Base-by-base conservation (phyloP, 2,329 filamentous ascomycete species). In the Ceratocystis papillata region DNA sequence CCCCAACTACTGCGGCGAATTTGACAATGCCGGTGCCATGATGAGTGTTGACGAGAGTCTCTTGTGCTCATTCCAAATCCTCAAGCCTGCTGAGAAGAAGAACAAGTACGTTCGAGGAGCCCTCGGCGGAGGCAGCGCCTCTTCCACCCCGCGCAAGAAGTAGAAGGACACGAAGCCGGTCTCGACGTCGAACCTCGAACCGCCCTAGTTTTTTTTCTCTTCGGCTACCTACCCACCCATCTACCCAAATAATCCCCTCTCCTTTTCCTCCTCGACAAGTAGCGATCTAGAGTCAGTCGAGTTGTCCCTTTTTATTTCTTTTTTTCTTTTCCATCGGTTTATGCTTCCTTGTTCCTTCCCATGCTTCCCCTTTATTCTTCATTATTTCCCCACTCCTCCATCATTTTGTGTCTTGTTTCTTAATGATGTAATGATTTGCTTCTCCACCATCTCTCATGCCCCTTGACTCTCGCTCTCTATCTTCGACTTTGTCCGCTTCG, bases 1-100 rank as follows among this genome's bases (percentile, higher is more conserved):
- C 64, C 94, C 94, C 71, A 99, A 99, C 80, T 99, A 99, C 82
- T 99, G 93, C 73, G 93, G 93, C 77, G 94, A 99, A 79, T 99
- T 99, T 75, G 94, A 99, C 82, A 99, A 99, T 75, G 93, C 93
- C 64, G 94, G 94, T 76, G 94, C 94, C 70, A 97, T 99, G 93
- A 97, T 99, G 94, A 96, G 92, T 75, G 94, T 99, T 48, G 94
- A 97, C 76, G 94, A 97, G 82, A 96, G 92, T 77, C 80, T 99
- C 77, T 83, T 99, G 74, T 99, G 94, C 83, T 96, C 92, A 69
- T 99, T 99, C 87, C 94, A 97, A 90, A 97, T 99, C 76, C 83
- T 99, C 81, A 99, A 97, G 83, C 94, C 94, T 75, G 94, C 94
- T 78, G 94, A 99, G 85, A 99, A 99, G 87, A 99, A 99, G 87